Percentiles rank a stretch among this genome's conserved stretches.
These are phyloP conservation scores for Lachnellula willkommii DNA, from an alignment of 2,329 filamentous ascomycete genomes.

Conservation along the genomic window DNA sequence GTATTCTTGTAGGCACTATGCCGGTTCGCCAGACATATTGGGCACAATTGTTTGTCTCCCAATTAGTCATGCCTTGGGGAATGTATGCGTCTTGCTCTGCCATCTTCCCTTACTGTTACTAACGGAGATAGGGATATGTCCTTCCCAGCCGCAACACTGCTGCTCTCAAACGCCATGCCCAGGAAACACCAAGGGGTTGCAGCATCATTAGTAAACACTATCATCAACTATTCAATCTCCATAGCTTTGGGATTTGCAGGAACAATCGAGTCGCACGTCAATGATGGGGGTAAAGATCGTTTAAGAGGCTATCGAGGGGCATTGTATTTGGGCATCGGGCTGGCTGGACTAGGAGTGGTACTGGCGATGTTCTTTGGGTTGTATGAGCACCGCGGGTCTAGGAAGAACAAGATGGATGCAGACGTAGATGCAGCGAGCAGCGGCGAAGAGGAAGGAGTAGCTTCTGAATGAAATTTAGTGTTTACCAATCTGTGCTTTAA, in stretches of 20 bases:
- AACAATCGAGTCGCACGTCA: constrained; percentile 48
- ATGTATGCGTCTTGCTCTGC: constrained; percentile 36
- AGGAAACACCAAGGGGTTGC: constrained; percentile 46
- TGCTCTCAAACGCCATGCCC: constrained; percentile 49
- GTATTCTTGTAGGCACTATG: constrained; percentile 38
- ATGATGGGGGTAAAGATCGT: constrained; percentile 8
- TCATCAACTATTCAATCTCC: constrained; percentile 65
- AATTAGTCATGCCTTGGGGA: constrained; percentile 54
- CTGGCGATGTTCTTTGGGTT: constrained; percentile 1
- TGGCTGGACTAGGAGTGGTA: constrained; percentile 2
- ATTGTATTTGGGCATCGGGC: constrained; percentile 14
- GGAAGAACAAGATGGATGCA: no score
- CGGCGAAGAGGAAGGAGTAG: no score
- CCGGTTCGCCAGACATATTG: constrained; percentile 57
- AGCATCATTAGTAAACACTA: constrained; percentile 54
- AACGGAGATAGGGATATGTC: constrained; percentile 46
- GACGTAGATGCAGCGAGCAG: no score
- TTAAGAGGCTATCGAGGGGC: constrained; percentile 15
- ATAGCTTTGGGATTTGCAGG: constrained; percentile 61
- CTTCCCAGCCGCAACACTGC: constrained; percentile 56
- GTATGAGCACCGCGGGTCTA: not conserved
- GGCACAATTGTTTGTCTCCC: constrained; percentile 54
- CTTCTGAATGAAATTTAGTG: no score
- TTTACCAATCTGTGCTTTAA: no score
- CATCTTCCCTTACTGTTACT: not conserved